Conservation (phyloP, 768 basidiomycete species). For the Dentipellis sp. region DNA sequence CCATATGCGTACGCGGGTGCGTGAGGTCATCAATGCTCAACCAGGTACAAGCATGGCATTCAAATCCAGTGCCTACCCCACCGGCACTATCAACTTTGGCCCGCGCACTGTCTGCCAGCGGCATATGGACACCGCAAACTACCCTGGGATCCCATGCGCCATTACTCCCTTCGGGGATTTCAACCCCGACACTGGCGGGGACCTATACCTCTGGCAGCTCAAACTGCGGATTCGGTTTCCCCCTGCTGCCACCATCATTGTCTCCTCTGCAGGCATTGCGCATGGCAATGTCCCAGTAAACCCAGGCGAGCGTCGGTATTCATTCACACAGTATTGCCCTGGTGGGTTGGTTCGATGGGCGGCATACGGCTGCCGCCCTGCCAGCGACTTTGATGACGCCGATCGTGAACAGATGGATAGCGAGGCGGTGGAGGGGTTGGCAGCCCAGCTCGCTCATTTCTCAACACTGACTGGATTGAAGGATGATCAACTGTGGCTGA, state of each 20-base stretch:
- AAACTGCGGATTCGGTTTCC: conserved; percentile 15
- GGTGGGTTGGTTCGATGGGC: too few relatives aligned
- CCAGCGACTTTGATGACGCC: too few relatives aligned
- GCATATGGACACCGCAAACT: conserved; percentile 9
- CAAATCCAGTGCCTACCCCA: conserved; percentile 10
- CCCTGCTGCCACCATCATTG: conserved; percentile 10
- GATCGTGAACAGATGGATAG: too few relatives aligned
- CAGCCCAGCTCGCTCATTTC: too few relatives aligned
- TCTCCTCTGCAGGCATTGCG: conserved; percentile 11
- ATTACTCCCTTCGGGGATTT: conserved; percentile 13
- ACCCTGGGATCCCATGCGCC: conserved; percentile 6
- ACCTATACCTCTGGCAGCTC: conserved; percentile 12
- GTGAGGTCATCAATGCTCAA: too few relatives aligned
- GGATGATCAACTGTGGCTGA: too few relatives aligned
- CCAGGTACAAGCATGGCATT: too few relatives aligned
- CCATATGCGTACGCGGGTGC: too few relatives aligned
- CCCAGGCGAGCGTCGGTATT: conserved; percentile 2
- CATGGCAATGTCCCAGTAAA: conserved; percentile 14
- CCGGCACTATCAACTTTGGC: conserved; percentile 13
- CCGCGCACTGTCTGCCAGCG: neutral
- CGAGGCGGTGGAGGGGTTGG: too few relatives aligned
- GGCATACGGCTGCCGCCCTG: too few relatives aligned
- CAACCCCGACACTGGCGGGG: conserved; percentile 11
- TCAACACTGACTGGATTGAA: too few relatives aligned
- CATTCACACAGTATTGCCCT: too few relatives aligned